A percentile compares a stretch with the other conserved stretches of the same genome.
phyloP scores from a whole-genome alignment of 2,329 filamentous ascomycete species.

The Colletotrichum lindemuthianum region DNA sequence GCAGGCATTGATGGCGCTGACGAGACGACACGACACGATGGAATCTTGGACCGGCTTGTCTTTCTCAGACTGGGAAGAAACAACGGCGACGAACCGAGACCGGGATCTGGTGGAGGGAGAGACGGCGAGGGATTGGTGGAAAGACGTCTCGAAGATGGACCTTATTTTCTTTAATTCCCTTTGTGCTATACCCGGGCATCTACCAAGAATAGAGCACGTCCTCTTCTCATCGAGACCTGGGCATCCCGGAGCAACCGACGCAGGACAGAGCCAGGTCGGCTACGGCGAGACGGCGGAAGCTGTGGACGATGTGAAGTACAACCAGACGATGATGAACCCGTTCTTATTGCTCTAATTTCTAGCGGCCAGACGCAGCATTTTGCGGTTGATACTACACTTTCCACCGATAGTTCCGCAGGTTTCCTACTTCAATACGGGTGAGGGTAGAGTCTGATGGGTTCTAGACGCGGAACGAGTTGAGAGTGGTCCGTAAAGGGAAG shows the following conservation, averaged over 20 bases:
- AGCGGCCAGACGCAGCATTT: background rate
- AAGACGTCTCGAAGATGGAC: background rate
- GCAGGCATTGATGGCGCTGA: background rate
- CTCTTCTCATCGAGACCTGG: background rate
- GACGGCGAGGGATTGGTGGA: background rate
- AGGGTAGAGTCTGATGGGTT: background rate
- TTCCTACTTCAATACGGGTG: background rate
- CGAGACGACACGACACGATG: slow-evolving; percentile 18
- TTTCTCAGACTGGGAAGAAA: slow-evolving; percentile 10
- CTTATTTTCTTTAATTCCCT: slow-evolving; percentile 16
- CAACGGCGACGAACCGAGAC: background rate
- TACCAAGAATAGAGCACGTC: slow-evolving; percentile 30
- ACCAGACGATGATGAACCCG: background rate
- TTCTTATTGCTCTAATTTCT: background rate
- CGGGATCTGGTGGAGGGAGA: background rate
- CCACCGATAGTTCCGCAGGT: background rate
- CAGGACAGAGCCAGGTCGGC: background rate
- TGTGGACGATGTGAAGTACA: background rate
- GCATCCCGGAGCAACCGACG: slow-evolving; percentile 12
- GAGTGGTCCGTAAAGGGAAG: too few species aligned
- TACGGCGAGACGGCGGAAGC: background rate
- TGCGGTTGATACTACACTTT: background rate
- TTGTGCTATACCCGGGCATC: slow-evolving; percentile 33
- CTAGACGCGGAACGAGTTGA: background rate
- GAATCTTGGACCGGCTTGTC: slow-evolving; percentile 1